Conservation (phyloP, 208 protist species). For the Strigomonas culicis region DNA sequence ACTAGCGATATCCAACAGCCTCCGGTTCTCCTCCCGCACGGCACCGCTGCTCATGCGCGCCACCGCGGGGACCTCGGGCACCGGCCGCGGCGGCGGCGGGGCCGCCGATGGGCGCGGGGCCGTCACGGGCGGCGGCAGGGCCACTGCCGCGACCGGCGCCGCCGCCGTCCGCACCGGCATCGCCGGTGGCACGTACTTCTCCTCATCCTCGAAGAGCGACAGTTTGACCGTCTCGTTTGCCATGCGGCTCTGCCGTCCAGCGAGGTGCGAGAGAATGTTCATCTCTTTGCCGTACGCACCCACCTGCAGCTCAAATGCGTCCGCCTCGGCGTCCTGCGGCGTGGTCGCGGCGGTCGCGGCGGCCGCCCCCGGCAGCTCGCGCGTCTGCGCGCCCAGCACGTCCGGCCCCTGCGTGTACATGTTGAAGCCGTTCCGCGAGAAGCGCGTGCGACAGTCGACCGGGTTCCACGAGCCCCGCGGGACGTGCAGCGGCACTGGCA, state of each 20-base stretch:
- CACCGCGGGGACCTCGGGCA: background rate
- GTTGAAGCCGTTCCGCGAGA: constrained; percentile 57
- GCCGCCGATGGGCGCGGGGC: background rate
- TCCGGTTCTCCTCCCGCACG: constrained; percentile 44
- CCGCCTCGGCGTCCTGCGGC: background rate
- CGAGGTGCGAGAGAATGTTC: constrained; percentile 51
- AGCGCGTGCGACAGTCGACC: constrained; percentile 13
- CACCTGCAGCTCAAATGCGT: constrained; percentile 15
- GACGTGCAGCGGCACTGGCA: constrained; percentile 30
- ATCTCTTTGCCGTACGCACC: constrained; percentile 44
- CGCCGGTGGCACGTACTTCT: background rate
- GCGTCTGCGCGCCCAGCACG: constrained; percentile 26
- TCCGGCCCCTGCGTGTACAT: constrained; percentile 36
- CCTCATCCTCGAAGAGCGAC: constrained; percentile 38
- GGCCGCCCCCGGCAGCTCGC: constrained; percentile 11
- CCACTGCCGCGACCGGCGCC: background rate
- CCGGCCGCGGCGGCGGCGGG: background rate
- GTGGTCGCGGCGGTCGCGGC: background rate
- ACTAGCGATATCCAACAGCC: constrained; percentile 48
- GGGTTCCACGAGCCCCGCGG: constrained; percentile 42
- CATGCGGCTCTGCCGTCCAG: constrained; percentile 17
- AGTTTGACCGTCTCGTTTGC: constrained; percentile 33
- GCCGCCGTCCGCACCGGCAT: background rate
- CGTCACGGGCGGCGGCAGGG: background rate
- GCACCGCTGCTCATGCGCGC: constrained; percentile 23